Base-by-base conservation (phyloP, 805 yeast genomes). In the Teunomyces tritomae region DNA sequence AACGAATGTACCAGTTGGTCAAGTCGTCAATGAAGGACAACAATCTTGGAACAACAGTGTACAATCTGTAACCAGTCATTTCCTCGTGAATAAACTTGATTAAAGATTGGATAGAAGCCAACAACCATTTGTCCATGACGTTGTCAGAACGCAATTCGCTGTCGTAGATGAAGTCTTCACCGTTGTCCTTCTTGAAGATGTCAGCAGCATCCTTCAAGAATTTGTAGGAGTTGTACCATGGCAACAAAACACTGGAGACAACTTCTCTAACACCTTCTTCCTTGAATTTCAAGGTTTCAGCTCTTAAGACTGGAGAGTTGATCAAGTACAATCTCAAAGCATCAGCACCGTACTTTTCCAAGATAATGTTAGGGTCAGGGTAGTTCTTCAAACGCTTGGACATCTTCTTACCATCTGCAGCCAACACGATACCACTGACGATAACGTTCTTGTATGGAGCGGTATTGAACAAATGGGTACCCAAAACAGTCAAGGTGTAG, bases 201-300 rank as follows among this genome's bases (percentile, higher is more conserved):
- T 89, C 87, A 56, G 91, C 87, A 61, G 95, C 96, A 57, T 94
- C 97, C 63, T 91, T 96, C 76, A 91, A 85, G 77, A 94, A 94
- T 71, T 92, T 94, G 80, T 77, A 92, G 28, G 97, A 88, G 76
- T 94, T 94, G 90, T 92, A 94, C 99, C 98, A 95, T 60, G 99
- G 99, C 62, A 94, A 78, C 63, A 92, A 74, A 39, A 94, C 99
- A 71, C 91, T 89, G 29, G 97, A 86, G 36, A 94, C 95, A 64
- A 94, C 96, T 71, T 94, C 99, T 63, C 90, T 89, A 36, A 94
- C 99, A 74, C 99, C 99, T 66, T 92, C 98, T 74, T 94, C 99
- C 71, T 90, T 91, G 79, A 94, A 94, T 65, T 90, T 88, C 78
- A 94, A 80, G 44, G 97, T 84, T 74, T 94, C 99, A 40, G 98